Base-by-base conservation (phyloP, 1,284 basidiomycete genomes). In the Microbotryum lychnidis-dioicae region DNA sequence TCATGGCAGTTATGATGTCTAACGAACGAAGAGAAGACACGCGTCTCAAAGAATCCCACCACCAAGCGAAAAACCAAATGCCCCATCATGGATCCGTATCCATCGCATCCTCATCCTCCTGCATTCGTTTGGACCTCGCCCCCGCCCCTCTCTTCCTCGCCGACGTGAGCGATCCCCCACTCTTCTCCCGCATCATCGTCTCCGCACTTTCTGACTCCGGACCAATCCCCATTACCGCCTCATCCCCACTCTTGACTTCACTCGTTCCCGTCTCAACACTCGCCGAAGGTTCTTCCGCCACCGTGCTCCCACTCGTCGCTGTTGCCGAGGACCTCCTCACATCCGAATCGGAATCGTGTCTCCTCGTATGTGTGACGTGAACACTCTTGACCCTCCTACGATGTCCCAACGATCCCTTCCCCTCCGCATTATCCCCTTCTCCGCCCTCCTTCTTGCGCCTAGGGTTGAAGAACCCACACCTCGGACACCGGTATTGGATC, bases 401-500 rank as follows among this genome's bases (percentile, higher is more conserved):
- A 16, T 42, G 37, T 16, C 37, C 37, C 37, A 42, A 42, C 12
- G 37, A 18, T 5, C 37, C 37, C 20, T 27, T 44, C 2, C 3
- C 18, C 27, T 57, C 56, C 23, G 25, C 33, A 9, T 52, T 23
- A 10, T 33, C 29, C 27, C 54, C 51, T 46, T 29, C 55, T 14
- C 25, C 55, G 33, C 46, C 23, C 16, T 50, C 56, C 33, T 58
- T 37, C 29, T 47, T 49, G 3, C 16, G 14, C 21, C 83, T 82
- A 0, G 81, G 77, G 69, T 89, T 89, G 74, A 89, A 86, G 70
- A 83, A 80, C 18, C 83, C 83, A 71, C 87, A 89, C 70, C 85
- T 84, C 0, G 83, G 84, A 70, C 87, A 89, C 51, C 83, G 75
- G 70, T 87, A 89, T 76, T 88, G 90, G 57, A 90, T 84, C 65